Conservation (phyloP, 176 grass and related monocot species). For the Stipa capillata region DNA sequence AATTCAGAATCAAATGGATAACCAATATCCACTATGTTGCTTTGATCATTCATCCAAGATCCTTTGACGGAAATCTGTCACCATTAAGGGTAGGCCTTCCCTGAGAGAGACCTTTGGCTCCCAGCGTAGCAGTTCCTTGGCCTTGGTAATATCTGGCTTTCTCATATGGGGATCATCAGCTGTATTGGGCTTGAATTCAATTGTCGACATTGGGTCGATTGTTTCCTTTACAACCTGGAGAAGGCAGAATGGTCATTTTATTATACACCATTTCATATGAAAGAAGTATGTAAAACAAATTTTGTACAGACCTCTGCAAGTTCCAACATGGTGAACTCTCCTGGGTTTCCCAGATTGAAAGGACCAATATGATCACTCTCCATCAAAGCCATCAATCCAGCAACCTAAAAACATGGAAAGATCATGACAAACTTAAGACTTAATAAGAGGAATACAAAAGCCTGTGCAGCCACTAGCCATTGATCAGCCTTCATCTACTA, state of each 20-base stretch:
- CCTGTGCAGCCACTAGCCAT: neutral
- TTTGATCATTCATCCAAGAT: conserved; percentile 42
- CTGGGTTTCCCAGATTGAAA: conserved; percentile 88
- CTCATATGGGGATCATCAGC: conserved; percentile 83
- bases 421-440: neutral
- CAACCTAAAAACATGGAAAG: conserved; percentile 43
- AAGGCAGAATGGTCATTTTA: neutral
- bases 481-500: neutral
- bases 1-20: conserved; percentile 2
- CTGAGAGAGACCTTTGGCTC: conserved; percentile 69
- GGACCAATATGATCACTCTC: conserved; percentile 85
- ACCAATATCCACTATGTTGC: neutral
- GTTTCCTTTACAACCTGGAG: conserved; percentile 61
- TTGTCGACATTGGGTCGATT: conserved; percentile 60
- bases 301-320: conserved; percentile 60
- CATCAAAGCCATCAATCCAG: conserved; percentile 78
- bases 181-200: conserved; percentile 75
- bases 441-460: neutral
- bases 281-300: neutral
- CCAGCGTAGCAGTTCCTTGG: conserved; percentile 69
- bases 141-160: conserved; percentile 86
- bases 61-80: conserved; percentile 65
- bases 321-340: conserved; percentile 94
- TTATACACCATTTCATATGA: neutral
- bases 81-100: conserved; percentile 88